These are phyloP conservation scores for Paramecium sexaurelia DNA, from an alignment of 73 alveolate genomes.

Conservation along the genomic window DNA sequence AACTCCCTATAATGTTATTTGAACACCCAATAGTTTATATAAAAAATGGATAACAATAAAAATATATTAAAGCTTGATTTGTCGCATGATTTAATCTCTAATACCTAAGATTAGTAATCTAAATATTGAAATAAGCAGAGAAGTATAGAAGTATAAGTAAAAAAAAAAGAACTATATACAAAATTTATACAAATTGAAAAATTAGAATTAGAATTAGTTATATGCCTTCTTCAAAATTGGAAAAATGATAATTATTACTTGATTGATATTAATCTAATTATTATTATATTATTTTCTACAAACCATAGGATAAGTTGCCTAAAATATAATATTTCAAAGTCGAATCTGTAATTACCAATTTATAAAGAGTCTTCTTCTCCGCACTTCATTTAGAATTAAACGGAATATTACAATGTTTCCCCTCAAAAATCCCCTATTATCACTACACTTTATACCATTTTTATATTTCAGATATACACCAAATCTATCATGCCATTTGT, in stretches of 20 bases:
- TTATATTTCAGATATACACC: conserved; percentile 31
- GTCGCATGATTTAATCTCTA: too few species aligned
- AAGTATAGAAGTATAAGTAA: too few species aligned
- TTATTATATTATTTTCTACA: not conserved
- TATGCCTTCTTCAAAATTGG: not conserved
- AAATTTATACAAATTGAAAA: too few species aligned
- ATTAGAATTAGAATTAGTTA: not conserved
- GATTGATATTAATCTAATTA: not conserved
- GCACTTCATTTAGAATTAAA: not conserved
- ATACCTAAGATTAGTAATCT: too few species aligned
- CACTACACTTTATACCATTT: not conserved
- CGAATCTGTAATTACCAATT: not conserved
- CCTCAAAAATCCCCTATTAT: conserved; percentile 53
- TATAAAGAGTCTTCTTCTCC: conserved; percentile 10
- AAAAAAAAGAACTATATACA: too few species aligned
- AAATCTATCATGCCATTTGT: conserved; percentile 36
- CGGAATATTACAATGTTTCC: conserved; percentile 33
- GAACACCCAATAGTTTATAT: too few species aligned
- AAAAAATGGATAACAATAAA: too few species aligned
- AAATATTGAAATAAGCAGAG: too few species aligned
- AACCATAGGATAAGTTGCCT: not conserved
- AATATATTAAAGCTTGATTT: too few species aligned
- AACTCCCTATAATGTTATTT: too few species aligned
- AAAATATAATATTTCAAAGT: not conserved
- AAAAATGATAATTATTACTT: not conserved